Base-by-base conservation (phyloP, 2,329 filamentous ascomycete genomes). In the Arachnomyces sp. region DNA sequence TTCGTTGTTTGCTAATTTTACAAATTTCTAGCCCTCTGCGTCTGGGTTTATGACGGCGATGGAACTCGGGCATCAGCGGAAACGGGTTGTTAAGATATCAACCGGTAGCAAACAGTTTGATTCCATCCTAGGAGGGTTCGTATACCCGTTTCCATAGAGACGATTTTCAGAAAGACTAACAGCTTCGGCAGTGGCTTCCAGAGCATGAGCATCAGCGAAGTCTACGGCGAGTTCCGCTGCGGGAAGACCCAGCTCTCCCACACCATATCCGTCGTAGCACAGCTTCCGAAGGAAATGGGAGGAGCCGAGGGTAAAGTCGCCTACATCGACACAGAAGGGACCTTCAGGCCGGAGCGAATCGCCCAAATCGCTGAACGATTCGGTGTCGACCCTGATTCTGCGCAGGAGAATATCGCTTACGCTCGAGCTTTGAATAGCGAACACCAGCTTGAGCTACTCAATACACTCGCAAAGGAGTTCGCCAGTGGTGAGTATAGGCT, bases 21-120 rank as follows among this genome's bases (percentile, higher is more conserved):
- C 36, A 14, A n/a, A 32, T 15, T 4, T 25, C 14, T 46, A 81
- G 76, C 77, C 77, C 13, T 67, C 71, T 44, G 68, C 69, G 8
- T 74, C 69, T 40, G 74, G 77, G 5, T 83, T 83, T 55, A 76
- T 81, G 47, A 84, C 80, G 31, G 78, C 77, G 33, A 73, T 77
- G 52, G 80, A 84, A 54, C 69, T 83, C 29, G 71, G 73, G 12
- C 73, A 80, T 39, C 68, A 77, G 47, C 74, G 80, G 30, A 81
- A 78, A 57, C 69, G 72, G 42, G 79, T 82, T 35, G 71, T 80
- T 46, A 75, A 73, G 47, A 78, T 84, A 39, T 80, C 77, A 16
- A 84, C 80, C 13, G 79, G 80, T n/a, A 83, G 78, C 60, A 82
- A 82, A 59, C 75, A 78, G 52, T 76, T 82, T 42, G 78, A 84